phyloP scores from a whole-genome alignment of 257 asterid genomes.

The Handroanthus guayacan region DNA sequence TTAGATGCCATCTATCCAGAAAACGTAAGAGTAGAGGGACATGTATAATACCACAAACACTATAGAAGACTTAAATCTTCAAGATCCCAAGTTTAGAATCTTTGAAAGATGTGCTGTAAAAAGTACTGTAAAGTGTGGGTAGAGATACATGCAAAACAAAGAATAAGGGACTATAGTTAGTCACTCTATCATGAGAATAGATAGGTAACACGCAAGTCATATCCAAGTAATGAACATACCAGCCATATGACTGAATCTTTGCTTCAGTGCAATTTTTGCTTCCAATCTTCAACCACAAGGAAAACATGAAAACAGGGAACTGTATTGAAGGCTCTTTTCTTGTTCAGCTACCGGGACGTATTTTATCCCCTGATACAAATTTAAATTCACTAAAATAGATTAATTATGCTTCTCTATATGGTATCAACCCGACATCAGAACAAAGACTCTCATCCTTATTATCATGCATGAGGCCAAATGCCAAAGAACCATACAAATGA shows the following conservation, averaged over 20 bases:
- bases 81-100: constrained; percentile 8
- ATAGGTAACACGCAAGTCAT: not conserved
- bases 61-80: not conserved
- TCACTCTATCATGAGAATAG: not conserved
- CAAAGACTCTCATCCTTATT: not conserved
- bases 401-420: constrained; percentile 12
- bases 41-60: not conserved
- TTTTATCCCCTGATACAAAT: constrained; percentile 6
- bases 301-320: not conserved
- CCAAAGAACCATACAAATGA: not conserved
- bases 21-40: not conserved
- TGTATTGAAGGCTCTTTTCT: not conserved
- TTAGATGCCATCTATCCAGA: not conserved
- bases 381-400: not conserved
- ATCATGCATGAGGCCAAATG: not conserved
- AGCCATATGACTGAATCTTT: not conserved
- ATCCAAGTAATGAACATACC: constrained; percentile 25
- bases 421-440: constrained; percentile 31
- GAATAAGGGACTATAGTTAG: not conserved
- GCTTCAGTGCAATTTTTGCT: constrained; percentile 12
- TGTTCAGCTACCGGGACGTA: constrained; percentile 7
- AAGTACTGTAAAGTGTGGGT: not conserved
- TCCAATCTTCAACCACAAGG: constrained; percentile 25
- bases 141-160: not conserved
- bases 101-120: not conserved